Conservation (phyloP, 345 rosid genomes). For the Anacardium occidentale region DNA sequence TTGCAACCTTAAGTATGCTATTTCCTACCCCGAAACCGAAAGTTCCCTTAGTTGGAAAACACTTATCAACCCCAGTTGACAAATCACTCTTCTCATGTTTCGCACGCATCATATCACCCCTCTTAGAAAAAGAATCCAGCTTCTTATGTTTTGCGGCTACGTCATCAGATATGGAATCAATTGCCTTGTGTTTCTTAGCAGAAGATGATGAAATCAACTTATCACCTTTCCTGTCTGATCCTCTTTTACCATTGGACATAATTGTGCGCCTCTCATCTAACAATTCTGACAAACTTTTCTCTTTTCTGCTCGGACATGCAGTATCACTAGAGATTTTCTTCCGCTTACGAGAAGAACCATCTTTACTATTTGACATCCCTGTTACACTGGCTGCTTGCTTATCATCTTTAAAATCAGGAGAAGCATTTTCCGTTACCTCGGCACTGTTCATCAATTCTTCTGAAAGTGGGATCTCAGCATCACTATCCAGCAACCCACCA, state of each 20-base stretch:
- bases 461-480: slow-evolving; percentile 36
- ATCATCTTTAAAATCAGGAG: slow-evolving; percentile 25
- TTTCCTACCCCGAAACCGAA: slow-evolving; percentile 43
- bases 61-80: slow-evolving; percentile 27
- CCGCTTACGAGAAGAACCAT: slow-evolving; percentile 30
- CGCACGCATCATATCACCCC: slow-evolving; percentile 14
- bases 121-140: slow-evolving; percentile 15
- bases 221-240: slow-evolving; percentile 22
- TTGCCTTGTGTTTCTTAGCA: slow-evolving; percentile 43
- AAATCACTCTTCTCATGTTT: slow-evolving; percentile 24
- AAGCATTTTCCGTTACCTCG: slow-evolving; percentile 24
- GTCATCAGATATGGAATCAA: slow-evolving; percentile 28
- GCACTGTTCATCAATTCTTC: slow-evolving; percentile 21
- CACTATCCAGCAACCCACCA: slow-evolving; percentile 42
- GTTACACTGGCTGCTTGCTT: slow-evolving; percentile 28
- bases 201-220: slow-evolving; percentile 25
- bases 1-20: slow-evolving; percentile 39
- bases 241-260: slow-evolving; percentile 27
- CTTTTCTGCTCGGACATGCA: slow-evolving; percentile 34
- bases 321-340: slow-evolving; percentile 35
- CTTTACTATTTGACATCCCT: slow-evolving; percentile 31
- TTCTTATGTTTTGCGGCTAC: slow-evolving; percentile 19
- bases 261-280: slow-evolving; percentile 42
- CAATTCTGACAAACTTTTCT: slow-evolving; percentile 59
- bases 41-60: slow-evolving; percentile 31